These are phyloP conservation scores for Globisporangium paroecandrum DNA, from an alignment of 352 stramenopile genomes.

Conservation along the genomic window DNA sequence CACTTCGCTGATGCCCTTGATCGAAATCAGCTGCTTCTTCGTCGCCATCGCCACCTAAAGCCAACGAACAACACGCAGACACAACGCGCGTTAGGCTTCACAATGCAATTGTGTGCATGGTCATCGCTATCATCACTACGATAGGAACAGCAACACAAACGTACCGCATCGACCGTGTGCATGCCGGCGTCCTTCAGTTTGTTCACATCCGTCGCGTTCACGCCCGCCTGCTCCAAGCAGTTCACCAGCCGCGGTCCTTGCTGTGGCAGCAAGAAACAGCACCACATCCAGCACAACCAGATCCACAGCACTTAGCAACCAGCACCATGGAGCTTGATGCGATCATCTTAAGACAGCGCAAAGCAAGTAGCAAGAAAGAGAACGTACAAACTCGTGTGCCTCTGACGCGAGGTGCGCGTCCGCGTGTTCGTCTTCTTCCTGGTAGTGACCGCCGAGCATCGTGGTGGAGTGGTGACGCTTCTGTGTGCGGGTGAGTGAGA, in stretches of 20 bases:
- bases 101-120: constrained; percentile 3
- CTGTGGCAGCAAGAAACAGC: constrained; percentile 18
- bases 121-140: not conserved
- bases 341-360: not conserved
- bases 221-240: constrained; percentile 94
- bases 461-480: not conserved
- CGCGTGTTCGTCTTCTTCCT: constrained; percentile 18
- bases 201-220: constrained; percentile 97
- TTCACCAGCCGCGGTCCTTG: constrained; percentile 84
- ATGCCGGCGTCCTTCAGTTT: constrained; percentile 97
- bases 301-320: constrained; percentile 3
- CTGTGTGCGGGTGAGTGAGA: not conserved
- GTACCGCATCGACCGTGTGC: constrained; percentile 96
- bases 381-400: constrained; percentile 22
- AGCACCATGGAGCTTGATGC: too few species aligned
- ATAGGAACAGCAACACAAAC: constrained; percentile 2
- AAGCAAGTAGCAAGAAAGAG: not conserved
- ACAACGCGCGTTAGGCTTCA: not conserved
- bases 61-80: not conserved
- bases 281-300: constrained; percentile 12
- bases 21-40: constrained; percentile 94
- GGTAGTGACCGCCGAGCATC: constrained; percentile 20
- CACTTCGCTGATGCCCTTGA: constrained; percentile 99
- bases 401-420: constrained; percentile 12
- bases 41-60: constrained; percentile 93